These are phyloP conservation scores for Talaromyces sp. DNA, from an alignment of 2,329 filamentous ascomycete species.

Conservation along the genomic window DNA sequence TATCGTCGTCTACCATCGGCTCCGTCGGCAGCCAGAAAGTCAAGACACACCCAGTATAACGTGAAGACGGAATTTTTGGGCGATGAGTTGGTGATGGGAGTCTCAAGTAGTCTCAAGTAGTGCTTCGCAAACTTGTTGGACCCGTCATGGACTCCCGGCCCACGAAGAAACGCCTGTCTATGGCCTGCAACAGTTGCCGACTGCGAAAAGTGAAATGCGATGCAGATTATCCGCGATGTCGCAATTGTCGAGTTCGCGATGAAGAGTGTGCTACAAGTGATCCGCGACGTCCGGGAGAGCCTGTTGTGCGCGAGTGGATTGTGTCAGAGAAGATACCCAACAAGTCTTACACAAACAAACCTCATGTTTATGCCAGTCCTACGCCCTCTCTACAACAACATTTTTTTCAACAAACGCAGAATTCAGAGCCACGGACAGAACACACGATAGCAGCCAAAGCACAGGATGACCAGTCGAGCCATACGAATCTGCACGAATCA, in stretches of 20 bases:
- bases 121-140: not conserved
- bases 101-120: not conserved
- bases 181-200: conserved; percentile 29
- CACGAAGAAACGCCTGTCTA: conserved; percentile 21
- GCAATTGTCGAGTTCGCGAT: conserved; percentile 26
- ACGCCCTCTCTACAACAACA: conserved; percentile 12
- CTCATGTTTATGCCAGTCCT: not conserved
- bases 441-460: not conserved
- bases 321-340: conserved; percentile 10
- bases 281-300: conserved; percentile 23
- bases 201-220: conserved; percentile 30
- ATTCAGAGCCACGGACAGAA: not conserved
- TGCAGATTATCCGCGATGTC: conserved; percentile 28
- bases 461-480: not conserved
- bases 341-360: conserved; percentile 3
- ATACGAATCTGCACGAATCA: conserved; percentile 10
- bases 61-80: not conserved
- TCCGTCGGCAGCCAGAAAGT: not conserved
- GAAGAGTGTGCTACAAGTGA: conserved; percentile 26
- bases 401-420: not conserved
- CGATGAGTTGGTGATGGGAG: not conserved
- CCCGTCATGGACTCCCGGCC: conserved; percentile 7
- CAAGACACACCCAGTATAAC: not conserved
- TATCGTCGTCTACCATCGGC: not conserved
- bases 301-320: conserved; percentile 15